phyloP scores from a whole-genome alignment of 2,329 filamentous ascomycete genomes.

The Sphaceloma murrayae region DNA sequence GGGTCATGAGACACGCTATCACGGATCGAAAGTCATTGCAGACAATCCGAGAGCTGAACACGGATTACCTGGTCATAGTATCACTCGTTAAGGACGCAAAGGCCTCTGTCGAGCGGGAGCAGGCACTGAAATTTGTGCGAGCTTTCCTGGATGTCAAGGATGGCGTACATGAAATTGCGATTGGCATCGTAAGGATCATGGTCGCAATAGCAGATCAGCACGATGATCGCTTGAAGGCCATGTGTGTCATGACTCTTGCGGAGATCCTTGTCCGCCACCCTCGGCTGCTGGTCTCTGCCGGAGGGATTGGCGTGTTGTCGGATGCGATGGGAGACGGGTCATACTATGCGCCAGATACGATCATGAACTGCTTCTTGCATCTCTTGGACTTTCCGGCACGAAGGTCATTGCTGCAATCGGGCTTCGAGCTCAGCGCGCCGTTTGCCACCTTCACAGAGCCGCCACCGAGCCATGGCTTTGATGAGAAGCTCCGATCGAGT shows the following conservation, averaged over 20 bases:
- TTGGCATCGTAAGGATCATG: slow-evolving; percentile 77
- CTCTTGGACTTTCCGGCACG: slow-evolving; percentile 75
- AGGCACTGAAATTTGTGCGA: slow-evolving; percentile 90
- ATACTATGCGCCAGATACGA: slow-evolving; percentile 84
- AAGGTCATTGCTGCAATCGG: slow-evolving; percentile 72
- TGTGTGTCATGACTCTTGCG: slow-evolving; percentile 84
- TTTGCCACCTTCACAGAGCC: slow-evolving; percentile 93
- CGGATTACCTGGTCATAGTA: slow-evolving; percentile 82
- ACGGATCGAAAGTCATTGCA: slow-evolving; percentile 82
- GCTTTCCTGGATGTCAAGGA: slow-evolving; percentile 94
- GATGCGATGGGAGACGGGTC: slow-evolving; percentile 83
- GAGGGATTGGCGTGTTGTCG: slow-evolving; percentile 78
- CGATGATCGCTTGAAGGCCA: slow-evolving; percentile 76
- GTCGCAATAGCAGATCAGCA: slow-evolving; percentile 81
- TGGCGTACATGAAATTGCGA: slow-evolving; percentile 77
- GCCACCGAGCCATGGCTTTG: slow-evolving; percentile 44
- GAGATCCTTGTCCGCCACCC: slow-evolving; percentile 87
- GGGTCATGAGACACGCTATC: slow-evolving; percentile 87
- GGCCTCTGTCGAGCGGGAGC: slow-evolving; percentile 92
- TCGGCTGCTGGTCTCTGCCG: slow-evolving; percentile 66
- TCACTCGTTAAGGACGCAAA: slow-evolving; percentile 94
- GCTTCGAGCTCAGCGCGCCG: slow-evolving; percentile 73
- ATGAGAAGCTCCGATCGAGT: slow-evolving; percentile 68
- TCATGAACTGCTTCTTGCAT: slow-evolving; percentile 80
- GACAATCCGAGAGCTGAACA: slow-evolving; percentile 79